These are phyloP conservation scores for Citrullus colocynthis DNA, from an alignment of 306 rosid species.

Conservation along the genomic window DNA sequence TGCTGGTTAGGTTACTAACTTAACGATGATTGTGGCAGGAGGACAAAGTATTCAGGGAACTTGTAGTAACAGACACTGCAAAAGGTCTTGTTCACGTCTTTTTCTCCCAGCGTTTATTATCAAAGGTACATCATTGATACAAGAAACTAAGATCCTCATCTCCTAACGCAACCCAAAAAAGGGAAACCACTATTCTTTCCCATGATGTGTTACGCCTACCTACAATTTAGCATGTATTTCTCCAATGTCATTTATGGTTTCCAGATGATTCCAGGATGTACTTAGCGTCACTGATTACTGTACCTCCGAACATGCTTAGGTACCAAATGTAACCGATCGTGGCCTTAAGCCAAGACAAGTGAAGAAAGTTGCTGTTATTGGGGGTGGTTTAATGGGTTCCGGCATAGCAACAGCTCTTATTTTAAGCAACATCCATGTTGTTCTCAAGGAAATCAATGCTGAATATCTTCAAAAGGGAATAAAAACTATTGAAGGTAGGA, in stretches of 20 bases:
- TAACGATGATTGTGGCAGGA: slow-evolving; percentile 45
- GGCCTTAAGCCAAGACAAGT: slow-evolving; percentile 85
- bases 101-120: slow-evolving; percentile 75
- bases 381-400: slow-evolving; percentile 99
- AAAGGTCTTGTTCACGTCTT: slow-evolving; percentile 78
- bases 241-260: not conserved
- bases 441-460: slow-evolving; percentile 77
- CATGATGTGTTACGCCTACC: not conserved
- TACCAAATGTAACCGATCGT: slow-evolving; percentile 74
- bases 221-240: not conserved
- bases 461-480: slow-evolving; percentile 72
- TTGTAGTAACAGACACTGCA: slow-evolving; percentile 61
- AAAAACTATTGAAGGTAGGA: slow-evolving; percentile 62
- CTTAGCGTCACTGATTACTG: not conserved
- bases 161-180: not conserved
- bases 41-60: slow-evolving; percentile 51
- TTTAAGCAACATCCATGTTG: slow-evolving; percentile 54
- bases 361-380: slow-evolving; percentile 80
- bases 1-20: not conserved
- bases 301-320: slow-evolving; percentile 32
- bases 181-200: not conserved
- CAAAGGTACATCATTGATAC: slow-evolving; percentile 49
- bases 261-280: not conserved
- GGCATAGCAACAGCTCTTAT: slow-evolving; percentile 89
- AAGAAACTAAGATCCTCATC: slow-evolving; percentile 11